A percentile compares a stretch with the other conserved stretches of the same genome.
Evolutionary conservation across 2,329 filamentous ascomycete genomes (phyloP).

Genomic region (Penicillium sumatraense): DNA sequence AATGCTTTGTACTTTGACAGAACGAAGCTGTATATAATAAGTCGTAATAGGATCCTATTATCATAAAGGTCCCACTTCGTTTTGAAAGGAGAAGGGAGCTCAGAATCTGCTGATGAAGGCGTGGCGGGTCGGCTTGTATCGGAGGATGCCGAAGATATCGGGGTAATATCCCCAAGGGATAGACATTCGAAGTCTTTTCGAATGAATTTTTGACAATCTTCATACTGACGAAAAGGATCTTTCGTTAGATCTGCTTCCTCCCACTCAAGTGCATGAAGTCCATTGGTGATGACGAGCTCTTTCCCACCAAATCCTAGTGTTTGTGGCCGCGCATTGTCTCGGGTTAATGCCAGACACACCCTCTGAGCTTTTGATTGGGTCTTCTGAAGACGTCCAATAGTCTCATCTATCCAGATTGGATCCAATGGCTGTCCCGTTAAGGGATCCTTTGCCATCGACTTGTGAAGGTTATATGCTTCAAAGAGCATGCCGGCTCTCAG

Average conservation of each 20-base stretch:
- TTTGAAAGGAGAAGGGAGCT: neutral
- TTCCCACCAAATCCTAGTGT: neutral
- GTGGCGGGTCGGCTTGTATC: neutral
- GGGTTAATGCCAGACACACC: neutral
- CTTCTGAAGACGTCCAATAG: neutral
- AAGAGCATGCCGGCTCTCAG: neutral
- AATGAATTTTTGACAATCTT: neutral
- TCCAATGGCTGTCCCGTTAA: neutral
- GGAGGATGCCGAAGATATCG: neutral
- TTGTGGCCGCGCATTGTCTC: neutral
- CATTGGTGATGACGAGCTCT: neutral
- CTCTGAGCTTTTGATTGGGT: neutral
- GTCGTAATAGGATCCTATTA: neutral
- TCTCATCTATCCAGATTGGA: neutral
- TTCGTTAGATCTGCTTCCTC: neutral
- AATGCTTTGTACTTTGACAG: neutral
- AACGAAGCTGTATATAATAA: neutral
- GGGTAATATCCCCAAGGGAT: neutral
- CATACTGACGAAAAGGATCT: neutral
- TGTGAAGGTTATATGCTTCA: neutral
- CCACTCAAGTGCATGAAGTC: neutral
- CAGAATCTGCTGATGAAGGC: neutral
- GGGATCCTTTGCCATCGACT: neutral
- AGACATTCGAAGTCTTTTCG: neutral
- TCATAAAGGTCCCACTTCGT: neutral